Conservation (phyloP, 106 monocot species). For the Allium sativum region DNA sequence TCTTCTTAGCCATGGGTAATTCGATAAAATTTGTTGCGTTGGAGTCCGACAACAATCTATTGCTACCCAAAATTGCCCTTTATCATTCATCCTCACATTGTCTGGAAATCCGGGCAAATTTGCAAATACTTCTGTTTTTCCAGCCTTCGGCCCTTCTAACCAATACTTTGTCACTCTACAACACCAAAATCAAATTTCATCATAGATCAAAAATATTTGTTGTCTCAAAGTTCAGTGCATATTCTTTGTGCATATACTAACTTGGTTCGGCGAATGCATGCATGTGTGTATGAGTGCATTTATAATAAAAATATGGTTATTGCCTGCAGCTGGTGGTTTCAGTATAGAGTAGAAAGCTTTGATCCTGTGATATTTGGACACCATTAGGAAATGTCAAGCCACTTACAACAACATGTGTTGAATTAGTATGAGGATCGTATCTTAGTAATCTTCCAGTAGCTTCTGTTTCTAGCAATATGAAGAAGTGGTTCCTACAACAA, state of each 20-base stretch:
- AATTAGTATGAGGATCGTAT: slow-evolving; percentile 48
- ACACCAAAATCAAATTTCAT: background rate
- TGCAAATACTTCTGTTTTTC: slow-evolving; percentile 53
- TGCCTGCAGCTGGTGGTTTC: slow-evolving; percentile 90
- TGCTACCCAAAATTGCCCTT: slow-evolving; percentile 85
- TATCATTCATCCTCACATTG: slow-evolving; percentile 57
- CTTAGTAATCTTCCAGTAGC: slow-evolving; percentile 75
- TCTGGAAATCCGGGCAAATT: slow-evolving; percentile 87
- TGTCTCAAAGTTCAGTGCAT: too few species aligned
- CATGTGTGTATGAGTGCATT: too few species aligned
- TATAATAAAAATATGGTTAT: background rate
- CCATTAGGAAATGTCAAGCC: slow-evolving; percentile 87
- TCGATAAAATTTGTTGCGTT: slow-evolving; percentile 43
- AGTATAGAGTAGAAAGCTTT: slow-evolving; percentile 70
- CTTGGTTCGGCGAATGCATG: too few species aligned
- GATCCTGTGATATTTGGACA: slow-evolving; percentile 72
- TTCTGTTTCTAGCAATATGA: slow-evolving; percentile 70
- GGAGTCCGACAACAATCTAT: slow-evolving; percentile 81
- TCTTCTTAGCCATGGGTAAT: slow-evolving; percentile 62
- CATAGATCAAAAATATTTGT: too few species aligned
- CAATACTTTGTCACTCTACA: slow-evolving; percentile 79
- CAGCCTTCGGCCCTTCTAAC: slow-evolving; percentile 45
- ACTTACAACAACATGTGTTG: slow-evolving; percentile 52
- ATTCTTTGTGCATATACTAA: too few species aligned
- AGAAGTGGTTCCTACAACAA: slow-evolving; percentile 52